phyloP scores from a whole-genome alignment of 2,329 filamentous ascomycete species.

The Falciphora oryzae region DNA sequence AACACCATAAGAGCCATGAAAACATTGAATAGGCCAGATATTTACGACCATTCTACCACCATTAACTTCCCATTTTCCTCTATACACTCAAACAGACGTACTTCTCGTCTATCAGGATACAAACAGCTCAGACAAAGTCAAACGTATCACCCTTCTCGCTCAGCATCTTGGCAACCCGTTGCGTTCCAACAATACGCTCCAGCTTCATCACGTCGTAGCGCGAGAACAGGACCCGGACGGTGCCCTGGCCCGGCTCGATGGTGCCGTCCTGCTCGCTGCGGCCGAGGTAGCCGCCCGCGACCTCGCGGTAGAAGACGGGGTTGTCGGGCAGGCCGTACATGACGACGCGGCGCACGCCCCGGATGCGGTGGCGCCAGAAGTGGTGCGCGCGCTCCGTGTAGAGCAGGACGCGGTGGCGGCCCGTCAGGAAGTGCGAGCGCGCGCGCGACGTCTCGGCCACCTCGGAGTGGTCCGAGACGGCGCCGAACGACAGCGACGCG shows the following conservation, averaged over 20 bases:
- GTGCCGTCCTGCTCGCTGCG: constrained; percentile 51
- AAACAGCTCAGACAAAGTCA: constrained; percentile 64
- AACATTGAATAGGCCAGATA: background rate
- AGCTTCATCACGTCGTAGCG: constrained; percentile 86
- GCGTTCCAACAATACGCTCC: constrained; percentile 79
- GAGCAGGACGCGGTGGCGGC: constrained; percentile 74
- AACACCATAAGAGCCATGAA: background rate
- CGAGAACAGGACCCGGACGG: constrained; percentile 65
- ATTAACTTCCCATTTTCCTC: too few relatives aligned
- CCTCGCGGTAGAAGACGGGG: constrained; percentile 71
- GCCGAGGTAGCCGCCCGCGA: constrained; percentile 62
- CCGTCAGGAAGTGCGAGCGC: constrained; percentile 78
- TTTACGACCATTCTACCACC: background rate
- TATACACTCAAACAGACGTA: too few relatives aligned
- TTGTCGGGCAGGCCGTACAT: constrained; percentile 87
- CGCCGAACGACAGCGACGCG: constrained; percentile 61
- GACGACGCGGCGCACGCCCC: constrained; percentile 76
- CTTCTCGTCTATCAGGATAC: too few relatives aligned
- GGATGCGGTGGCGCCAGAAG: constrained; percentile 80
- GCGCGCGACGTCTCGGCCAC: constrained; percentile 75
- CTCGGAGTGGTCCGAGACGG: constrained; percentile 83
- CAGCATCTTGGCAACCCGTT: constrained; percentile 78
- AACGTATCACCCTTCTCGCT: constrained; percentile 83
- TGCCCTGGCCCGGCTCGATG: constrained; percentile 53
- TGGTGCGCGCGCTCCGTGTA: constrained; percentile 97